These are phyloP conservation scores for Calcarisporium arbuscula DNA, from an alignment of 2,329 filamentous ascomycete genomes.

Conservation along the genomic window DNA sequence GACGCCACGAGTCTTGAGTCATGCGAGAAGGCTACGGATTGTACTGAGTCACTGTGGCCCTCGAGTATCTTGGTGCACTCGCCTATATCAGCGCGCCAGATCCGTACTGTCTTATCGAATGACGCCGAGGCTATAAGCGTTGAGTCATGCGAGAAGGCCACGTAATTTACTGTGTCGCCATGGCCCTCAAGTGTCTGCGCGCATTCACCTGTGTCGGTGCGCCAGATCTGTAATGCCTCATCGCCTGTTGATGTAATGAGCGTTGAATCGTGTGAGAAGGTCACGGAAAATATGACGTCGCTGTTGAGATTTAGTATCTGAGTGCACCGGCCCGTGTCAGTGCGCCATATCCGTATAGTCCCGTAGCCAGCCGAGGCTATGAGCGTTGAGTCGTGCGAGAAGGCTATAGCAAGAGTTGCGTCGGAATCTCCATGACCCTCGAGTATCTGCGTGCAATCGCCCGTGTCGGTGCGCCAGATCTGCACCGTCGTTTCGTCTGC, in stretches of 20 bases:
- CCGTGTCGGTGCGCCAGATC: neutral
- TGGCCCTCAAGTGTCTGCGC: neutral
- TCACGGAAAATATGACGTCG: too few relatives aligned
- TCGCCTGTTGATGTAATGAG: neutral
- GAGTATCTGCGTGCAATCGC: neutral
- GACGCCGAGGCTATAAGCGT: neutral
- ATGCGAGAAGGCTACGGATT: neutral
- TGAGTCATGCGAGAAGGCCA: neutral
- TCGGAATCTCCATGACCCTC: slow-evolving; percentile 2
- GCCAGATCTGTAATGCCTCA: slow-evolving; percentile 2
- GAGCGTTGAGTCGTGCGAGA: too few relatives aligned
- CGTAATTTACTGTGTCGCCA: neutral
- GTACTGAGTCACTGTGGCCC: neutral
- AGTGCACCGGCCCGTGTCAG: too few relatives aligned
- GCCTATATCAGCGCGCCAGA: neutral
- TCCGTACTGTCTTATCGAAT: slow-evolving; percentile 3
- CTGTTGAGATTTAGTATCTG: too few relatives aligned
- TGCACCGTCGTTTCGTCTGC: neutral
- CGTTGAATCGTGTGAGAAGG: slow-evolving; percentile 1
- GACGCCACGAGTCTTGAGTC: neutral
- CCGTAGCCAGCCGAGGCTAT: too few relatives aligned
- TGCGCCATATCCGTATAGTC: too few relatives aligned
- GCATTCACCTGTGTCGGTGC: neutral
- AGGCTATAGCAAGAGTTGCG: too few relatives aligned
- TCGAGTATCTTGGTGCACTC: neutral